phyloP scores from a whole-genome alignment of 1,284 basidiomycete genomes.

The Apiotrichum domesticum region DNA sequence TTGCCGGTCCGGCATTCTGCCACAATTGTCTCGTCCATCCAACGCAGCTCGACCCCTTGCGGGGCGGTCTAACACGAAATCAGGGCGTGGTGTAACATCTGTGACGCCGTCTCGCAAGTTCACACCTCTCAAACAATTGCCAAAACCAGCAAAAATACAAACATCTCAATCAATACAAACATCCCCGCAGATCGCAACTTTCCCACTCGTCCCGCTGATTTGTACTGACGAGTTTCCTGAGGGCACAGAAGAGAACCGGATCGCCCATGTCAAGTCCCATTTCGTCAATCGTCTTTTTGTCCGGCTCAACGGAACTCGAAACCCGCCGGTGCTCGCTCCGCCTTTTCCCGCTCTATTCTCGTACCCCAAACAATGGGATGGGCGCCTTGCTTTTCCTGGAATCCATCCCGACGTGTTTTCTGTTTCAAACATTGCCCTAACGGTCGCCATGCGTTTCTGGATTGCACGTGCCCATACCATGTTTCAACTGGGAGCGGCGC shows the following conservation, averaged over 20 bases:
- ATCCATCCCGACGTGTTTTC: constrained; percentile 16
- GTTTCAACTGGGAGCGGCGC: constrained; percentile 20
- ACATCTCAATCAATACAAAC: not conserved
- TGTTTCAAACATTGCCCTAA: constrained; percentile 13
- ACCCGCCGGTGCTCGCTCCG: not conserved
- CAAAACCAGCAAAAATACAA: too few relatives aligned
- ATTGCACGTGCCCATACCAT: constrained; percentile 24
- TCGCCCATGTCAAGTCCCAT: constrained; percentile 1
- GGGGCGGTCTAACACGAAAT: not conserved
- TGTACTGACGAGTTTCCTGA: not conserved
- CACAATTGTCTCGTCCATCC: too few relatives aligned
- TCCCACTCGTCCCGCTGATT: not conserved
- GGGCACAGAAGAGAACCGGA: not conserved
- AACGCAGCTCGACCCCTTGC: not conserved
- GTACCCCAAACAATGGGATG: not conserved
- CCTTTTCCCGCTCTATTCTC: not conserved
- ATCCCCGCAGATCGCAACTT: not conserved
- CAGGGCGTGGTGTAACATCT: not conserved
- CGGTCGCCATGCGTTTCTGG: constrained; percentile 29
- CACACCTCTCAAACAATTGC: not conserved
- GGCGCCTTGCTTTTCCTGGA: constrained; percentile 18
- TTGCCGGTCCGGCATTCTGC: too few relatives aligned
- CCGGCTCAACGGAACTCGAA: constrained; percentile 12
- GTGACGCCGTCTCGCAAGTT: not conserved
- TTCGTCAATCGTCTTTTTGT: constrained; percentile 10